phyloP scores from a whole-genome alignment of 2,329 filamentous ascomycete species.

The Exophiala lecanii-corni region DNA sequence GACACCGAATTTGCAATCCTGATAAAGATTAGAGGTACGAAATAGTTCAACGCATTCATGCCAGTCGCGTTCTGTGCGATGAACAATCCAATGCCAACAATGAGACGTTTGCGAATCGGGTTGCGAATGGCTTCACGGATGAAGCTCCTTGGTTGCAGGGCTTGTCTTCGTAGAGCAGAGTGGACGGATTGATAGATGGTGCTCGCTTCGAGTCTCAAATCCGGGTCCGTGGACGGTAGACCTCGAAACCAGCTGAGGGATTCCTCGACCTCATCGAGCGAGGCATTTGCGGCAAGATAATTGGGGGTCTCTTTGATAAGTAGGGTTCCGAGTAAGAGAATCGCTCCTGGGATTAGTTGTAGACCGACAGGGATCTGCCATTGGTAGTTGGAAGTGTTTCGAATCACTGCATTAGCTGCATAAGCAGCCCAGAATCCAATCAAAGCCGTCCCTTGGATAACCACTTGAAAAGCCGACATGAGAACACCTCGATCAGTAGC shows the following conservation, averaged over 20 bases:
- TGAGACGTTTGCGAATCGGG: slow-evolving; percentile 10
- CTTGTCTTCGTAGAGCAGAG: slow-evolving; percentile 1
- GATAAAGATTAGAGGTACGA: slow-evolving; percentile 16
- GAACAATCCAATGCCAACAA: slow-evolving; percentile 15
- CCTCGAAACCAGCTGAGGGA: slow-evolving; percentile 37
- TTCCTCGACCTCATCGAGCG: slow-evolving; percentile 40
- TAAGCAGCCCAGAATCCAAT: slow-evolving; percentile 21
- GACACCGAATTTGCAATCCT: slow-evolving; percentile 15
- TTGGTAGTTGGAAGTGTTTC: slow-evolving; percentile 30
- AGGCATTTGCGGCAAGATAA: slow-evolving; percentile 51
- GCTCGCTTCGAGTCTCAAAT: slow-evolving; percentile 23
- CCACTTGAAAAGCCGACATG: slow-evolving; percentile 19
- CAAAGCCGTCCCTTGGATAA: slow-evolving; percentile 14
- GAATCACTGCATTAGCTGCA: slow-evolving; percentile 10
- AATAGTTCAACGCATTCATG: slow-evolving; percentile 20
- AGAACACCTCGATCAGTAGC: slow-evolving; percentile 8
- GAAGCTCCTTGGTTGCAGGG: slow-evolving; percentile 38
- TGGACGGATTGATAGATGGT: slow-evolving; percentile 4
- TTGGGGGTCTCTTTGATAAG: slow-evolving; percentile 50
- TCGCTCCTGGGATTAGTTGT: slow-evolving; percentile 48
- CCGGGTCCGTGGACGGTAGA: slow-evolving; percentile 18
- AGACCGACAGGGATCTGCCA: slow-evolving; percentile 52
- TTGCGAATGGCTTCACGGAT: slow-evolving; percentile 37
- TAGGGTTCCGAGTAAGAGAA: slow-evolving; percentile 45
- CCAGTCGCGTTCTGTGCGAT: slow-evolving; percentile 16